Conservation (phyloP, 257 asterid species). For the Solanum clarkiae region DNA sequence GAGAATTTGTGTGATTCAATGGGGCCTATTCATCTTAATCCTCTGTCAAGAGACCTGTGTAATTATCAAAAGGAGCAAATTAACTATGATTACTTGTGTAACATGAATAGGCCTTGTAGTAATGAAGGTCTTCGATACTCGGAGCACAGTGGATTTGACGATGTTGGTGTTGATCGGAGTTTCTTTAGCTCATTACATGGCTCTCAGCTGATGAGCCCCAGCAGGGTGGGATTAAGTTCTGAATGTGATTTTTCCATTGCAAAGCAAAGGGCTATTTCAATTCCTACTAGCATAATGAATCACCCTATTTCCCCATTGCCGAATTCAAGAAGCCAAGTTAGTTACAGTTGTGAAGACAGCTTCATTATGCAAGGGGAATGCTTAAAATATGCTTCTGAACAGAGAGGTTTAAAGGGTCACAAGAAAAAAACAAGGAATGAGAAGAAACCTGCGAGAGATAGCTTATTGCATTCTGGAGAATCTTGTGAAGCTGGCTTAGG, state of each 20-base stretch:
- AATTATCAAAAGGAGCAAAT: neutral
- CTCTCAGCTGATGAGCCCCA: slow-evolving; percentile 5
- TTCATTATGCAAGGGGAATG: slow-evolving; percentile 5
- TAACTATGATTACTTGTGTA: neutral
- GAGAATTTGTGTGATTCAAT: neutral
- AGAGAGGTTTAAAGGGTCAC: slow-evolving; percentile 3
- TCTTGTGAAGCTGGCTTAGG: neutral
- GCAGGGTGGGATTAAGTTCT: neutral
- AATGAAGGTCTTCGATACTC: neutral
- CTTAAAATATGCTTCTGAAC: slow-evolving; percentile 5
- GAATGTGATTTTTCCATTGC: neutral
- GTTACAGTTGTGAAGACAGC: neutral
- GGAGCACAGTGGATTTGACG: neutral
- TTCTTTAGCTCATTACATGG: neutral
- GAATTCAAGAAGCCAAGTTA: neutral
- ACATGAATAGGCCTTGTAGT: neutral
- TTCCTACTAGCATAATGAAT: neutral
- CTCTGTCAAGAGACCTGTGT: neutral
- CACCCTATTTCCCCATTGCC: neutral
- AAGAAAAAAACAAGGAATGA: slow-evolving; percentile 5
- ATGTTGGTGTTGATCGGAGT: neutral
- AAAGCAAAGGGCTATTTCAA: neutral
- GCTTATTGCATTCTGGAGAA: neutral
- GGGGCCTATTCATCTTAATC: neutral
- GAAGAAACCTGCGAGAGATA: neutral